These are phyloP conservation scores for Penicillium verhagenii DNA, from an alignment of 495 filamentous ascomycete genomes.

Conservation along the genomic window DNA sequence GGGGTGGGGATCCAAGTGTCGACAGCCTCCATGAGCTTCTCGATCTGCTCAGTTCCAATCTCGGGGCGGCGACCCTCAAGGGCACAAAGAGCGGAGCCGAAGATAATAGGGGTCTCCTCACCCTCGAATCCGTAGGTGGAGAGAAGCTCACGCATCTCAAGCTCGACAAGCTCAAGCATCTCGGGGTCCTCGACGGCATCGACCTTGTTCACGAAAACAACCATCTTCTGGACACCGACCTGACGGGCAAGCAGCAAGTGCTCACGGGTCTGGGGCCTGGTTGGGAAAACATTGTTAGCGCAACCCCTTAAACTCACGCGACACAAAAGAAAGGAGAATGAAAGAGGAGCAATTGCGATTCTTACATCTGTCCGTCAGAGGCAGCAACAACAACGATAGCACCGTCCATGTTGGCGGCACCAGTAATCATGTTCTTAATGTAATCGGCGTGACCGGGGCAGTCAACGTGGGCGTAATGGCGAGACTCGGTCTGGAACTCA, in stretches of 20 bases:
- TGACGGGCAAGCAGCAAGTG: slow-evolving; percentile 96
- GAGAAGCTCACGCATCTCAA: slow-evolving; percentile 99
- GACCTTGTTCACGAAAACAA: slow-evolving; percentile 99
- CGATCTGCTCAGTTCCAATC: slow-evolving; percentile 80
- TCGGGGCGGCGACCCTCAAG: slow-evolving; percentile 85
- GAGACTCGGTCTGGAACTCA: slow-evolving; percentile 86
- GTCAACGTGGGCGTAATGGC: slow-evolving; percentile 99
- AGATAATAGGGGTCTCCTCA: slow-evolving; percentile 92
- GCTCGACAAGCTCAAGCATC: slow-evolving; percentile 99
- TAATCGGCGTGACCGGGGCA: slow-evolving; percentile 99
- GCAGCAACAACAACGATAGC: slow-evolving; percentile 98
- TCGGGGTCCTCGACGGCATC: slow-evolving; percentile 94
- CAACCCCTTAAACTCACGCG: background rate
- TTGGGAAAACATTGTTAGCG: slow-evolving; percentile 22
- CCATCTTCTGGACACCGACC: slow-evolving; percentile 95
- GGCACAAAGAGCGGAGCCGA: slow-evolving; percentile 94
- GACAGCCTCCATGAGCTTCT: slow-evolving; percentile 83
- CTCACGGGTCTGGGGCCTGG: slow-evolving; percentile 93
- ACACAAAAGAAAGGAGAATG: background rate
- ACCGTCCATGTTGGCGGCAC: slow-evolving; percentile 95
- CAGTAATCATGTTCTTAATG: slow-evolving; percentile 99
- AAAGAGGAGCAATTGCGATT: background rate
- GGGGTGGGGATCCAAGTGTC: slow-evolving; percentile 97
- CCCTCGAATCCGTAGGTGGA: slow-evolving; percentile 93
- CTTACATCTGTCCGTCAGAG: slow-evolving; percentile 94